phyloP scores from a whole-genome alignment of 1,284 basidiomycete species.

The Melampsora occidentalis region DNA sequence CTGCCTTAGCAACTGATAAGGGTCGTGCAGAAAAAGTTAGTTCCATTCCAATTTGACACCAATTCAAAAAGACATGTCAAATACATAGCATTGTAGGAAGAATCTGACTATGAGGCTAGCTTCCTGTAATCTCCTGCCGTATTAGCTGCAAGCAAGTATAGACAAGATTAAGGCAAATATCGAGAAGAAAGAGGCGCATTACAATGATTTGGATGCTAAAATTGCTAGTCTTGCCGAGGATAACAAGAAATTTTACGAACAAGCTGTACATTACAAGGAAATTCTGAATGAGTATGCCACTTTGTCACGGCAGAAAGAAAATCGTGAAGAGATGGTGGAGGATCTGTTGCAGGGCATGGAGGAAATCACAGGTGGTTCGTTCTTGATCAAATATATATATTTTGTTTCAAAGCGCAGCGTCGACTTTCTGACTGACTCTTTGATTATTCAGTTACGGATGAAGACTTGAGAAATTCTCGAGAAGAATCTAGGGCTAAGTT shows the following conservation, averaged over 20 bases:
- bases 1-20: conserved; percentile 77
- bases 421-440: neutral
- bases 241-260: conserved; percentile 79
- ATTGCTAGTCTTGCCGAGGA: conserved; percentile 68
- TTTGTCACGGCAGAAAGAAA: conserved; percentile 67
- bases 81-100: too few species aligned
- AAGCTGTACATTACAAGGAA: conserved; percentile 78
- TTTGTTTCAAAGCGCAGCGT: neutral
- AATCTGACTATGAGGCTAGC: neutral
- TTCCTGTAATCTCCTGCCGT: conserved; percentile 25
- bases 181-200: conserved; percentile 69
- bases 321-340: conserved; percentile 64
- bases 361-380: conserved; percentile 65
- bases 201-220: conserved; percentile 67
- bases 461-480: conserved; percentile 17
- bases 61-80: too few species aligned
- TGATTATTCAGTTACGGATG: conserved; percentile 16
- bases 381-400: neutral
- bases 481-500: conserved; percentile 28
- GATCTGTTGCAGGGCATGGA: conserved; percentile 62
- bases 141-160: conserved; percentile 63
- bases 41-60: neutral
- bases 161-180: conserved; percentile 65
- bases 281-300: conserved; percentile 71
- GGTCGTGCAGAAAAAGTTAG: conserved; percentile 69